Evolutionary conservation across 768 basidiomycete species (phyloP).

Genomic region (Russula griseocarnosa): DNA sequence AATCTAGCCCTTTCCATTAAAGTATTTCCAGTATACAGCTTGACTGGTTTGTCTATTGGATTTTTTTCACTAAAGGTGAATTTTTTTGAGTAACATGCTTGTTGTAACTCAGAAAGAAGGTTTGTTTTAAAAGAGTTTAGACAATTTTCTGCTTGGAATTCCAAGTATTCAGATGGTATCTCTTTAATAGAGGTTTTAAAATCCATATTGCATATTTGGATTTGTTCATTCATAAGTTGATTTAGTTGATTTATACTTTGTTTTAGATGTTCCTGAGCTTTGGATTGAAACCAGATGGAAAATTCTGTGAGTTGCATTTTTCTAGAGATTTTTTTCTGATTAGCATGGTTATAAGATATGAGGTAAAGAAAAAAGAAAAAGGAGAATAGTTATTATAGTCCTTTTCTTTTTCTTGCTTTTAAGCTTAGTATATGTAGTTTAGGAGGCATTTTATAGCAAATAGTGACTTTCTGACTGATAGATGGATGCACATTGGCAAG

Average conservation of each 20-base stretch:
- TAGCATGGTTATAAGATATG: background rate
- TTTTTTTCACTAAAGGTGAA: background rate
- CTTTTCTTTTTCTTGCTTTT: constrained; percentile 8
- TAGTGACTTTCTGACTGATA: constrained; percentile 14
- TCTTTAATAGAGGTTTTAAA: background rate
- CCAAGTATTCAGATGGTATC: background rate
- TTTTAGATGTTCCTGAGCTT: background rate
- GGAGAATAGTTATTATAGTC: background rate
- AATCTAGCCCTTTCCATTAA: background rate
- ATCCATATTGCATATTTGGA: background rate
- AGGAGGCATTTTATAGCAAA: constrained; percentile 5
- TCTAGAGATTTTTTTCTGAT: background rate
- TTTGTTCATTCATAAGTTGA: background rate
- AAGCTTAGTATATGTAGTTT: constrained; percentile 2
- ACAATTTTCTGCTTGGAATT: background rate
- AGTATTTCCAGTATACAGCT: background rate
- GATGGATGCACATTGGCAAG: constrained; percentile 3
- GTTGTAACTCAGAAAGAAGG: background rate
- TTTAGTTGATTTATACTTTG: background rate
- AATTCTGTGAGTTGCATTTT: background rate
- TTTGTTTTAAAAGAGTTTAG: background rate
- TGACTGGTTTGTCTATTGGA: background rate
- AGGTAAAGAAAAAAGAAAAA: no score
- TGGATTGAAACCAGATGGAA: background rate
- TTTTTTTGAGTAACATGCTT: background rate